Base-by-base conservation (phyloP, 2,329 filamentous ascomycete species). In the Cytospora piceicola region DNA sequence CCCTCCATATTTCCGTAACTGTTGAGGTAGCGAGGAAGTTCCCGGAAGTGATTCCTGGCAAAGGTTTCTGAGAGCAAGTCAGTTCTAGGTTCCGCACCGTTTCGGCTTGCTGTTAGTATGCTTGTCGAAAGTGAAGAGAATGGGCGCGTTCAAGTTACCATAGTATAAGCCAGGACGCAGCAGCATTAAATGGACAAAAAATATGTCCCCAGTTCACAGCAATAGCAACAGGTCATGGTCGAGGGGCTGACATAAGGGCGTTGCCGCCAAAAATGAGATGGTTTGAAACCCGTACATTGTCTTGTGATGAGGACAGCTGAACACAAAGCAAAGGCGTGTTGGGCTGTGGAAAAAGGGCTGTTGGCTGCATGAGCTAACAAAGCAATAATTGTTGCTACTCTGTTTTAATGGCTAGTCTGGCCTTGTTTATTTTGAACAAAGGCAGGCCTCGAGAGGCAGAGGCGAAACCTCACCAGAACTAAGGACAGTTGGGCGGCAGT, bases 351-450 rank as follows among this genome's bases (percentile, higher is more conserved):
- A 63, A n/a, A 17, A 32, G 34, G 17, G 6, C 4, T 20, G 4
- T 17, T 7, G 9, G 53, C 17, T 24, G 51, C 29, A 57, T 20
- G 56, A 49, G 14, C 17, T 7, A n/a, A 63, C 9, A 63, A 22
- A 39, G 27, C 15, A 17, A 32, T 15, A 22, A 9, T 22, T 11
- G 32, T 12, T 39, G 8, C 5, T n/a, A 27, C 32, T 29, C 15
- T 20, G 9, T 15, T 27, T 29, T 42, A 52, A n/a, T 14, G 27
- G 52, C 53, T 34, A 6, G 1, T 17, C 53, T 22, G 53, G 46
- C 61, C 52, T 63, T 57, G 53, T 57, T 57, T 2, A 36, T 57
- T 1, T 6, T 20, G 15, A 15, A 63, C 53, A 63, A 63, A 57
- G 61, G 34, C 53, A 29, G 52, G 1, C 39, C 8, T 22, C 53